Conservation (phyloP, 1,284 basidiomycete species). For the Vanrija sp. region DNA sequence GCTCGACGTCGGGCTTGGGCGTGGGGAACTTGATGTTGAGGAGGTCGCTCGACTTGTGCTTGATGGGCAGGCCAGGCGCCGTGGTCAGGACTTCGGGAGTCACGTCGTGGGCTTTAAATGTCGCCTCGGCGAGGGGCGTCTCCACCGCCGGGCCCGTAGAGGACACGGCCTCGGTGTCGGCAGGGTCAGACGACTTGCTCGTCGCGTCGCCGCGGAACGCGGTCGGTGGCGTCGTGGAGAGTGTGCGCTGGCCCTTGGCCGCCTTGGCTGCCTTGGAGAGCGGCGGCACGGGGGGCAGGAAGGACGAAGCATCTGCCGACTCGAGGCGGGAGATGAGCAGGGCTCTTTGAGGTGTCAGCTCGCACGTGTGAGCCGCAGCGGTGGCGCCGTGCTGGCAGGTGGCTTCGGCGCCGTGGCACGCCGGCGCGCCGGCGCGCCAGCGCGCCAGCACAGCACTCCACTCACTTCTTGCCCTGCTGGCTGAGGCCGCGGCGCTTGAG, state of each 20-base stretch:
- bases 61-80: slow-evolving; percentile 38
- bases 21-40: slow-evolving; percentile 21
- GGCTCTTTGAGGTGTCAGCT: slow-evolving; percentile 25
- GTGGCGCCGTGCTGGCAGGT: not conserved
- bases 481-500: slow-evolving; percentile 63
- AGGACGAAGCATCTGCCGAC: slow-evolving; percentile 35
- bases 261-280: slow-evolving; percentile 8
- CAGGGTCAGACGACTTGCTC: not conserved
- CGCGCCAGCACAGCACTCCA: not conserved
- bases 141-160: slow-evolving; percentile 24
- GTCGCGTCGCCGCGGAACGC: too few relatives aligned
- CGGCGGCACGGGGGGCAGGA: slow-evolving; percentile 36
- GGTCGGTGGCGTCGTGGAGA: not conserved
- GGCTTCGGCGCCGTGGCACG: too few relatives aligned
- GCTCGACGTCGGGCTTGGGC: slow-evolving; percentile 11
- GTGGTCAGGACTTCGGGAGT: slow-evolving; percentile 12
- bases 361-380: not conserved
- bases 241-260: slow-evolving; percentile 4
- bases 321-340: slow-evolving; percentile 33
- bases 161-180: slow-evolving; percentile 16
- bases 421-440: not conserved
- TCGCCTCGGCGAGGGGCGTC: slow-evolving; percentile 22
- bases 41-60: not conserved
- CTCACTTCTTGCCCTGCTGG: slow-evolving; percentile 55
- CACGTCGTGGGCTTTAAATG: slow-evolving; percentile 3